phyloP scores from a whole-genome alignment of 1,139 yeast species.

The Geotrichum cucujoidarum region DNA sequence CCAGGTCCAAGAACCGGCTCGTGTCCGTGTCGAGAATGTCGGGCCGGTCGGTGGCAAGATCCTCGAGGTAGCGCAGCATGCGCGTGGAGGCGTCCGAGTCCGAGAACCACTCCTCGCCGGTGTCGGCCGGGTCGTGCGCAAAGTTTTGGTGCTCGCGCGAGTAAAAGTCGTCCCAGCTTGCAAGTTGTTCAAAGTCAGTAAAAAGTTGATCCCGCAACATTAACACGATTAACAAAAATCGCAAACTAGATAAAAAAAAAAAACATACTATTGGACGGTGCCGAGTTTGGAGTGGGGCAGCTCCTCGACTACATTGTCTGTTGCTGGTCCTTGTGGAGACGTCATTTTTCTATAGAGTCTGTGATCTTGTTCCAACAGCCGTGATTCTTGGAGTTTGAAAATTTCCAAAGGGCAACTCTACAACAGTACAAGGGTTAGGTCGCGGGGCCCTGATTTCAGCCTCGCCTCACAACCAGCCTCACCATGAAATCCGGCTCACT shows the following conservation, averaged over 20 bases:
- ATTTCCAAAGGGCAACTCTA: no score
- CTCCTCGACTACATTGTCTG: slow-evolving; percentile 14
- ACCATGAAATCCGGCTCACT: no score
- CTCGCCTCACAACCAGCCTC: no score
- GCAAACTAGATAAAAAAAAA: background rate
- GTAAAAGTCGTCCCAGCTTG: slow-evolving; percentile 79
- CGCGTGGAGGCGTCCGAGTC: slow-evolving; percentile 86
- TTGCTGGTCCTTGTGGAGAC: background rate
- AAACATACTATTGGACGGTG: slow-evolving; percentile 63
- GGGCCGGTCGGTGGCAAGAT: slow-evolving; percentile 36
- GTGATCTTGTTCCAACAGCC: no score
- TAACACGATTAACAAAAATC: background rate
- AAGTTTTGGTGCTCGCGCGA: slow-evolving; percentile 66
- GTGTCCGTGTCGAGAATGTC: slow-evolving; percentile 21
- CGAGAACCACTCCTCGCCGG: slow-evolving; percentile 95
- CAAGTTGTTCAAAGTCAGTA: no score
- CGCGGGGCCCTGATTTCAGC: no score
- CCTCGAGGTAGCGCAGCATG: slow-evolving; percentile 62
- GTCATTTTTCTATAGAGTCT: no score
- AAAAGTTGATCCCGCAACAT: slow-evolving; percentile 22
- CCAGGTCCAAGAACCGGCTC: slow-evolving; percentile 61
- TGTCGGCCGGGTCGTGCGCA: slow-evolving; percentile 65
- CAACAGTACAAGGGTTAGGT: no score
- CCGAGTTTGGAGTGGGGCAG: slow-evolving; percentile 71
- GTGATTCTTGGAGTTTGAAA: no score